A percentile compares a stretch with the other conserved stretches of the same genome.
phyloP scores from a whole-genome alignment of 768 basidiomycete genomes.

The Kwoniella heveanensis region DNA sequence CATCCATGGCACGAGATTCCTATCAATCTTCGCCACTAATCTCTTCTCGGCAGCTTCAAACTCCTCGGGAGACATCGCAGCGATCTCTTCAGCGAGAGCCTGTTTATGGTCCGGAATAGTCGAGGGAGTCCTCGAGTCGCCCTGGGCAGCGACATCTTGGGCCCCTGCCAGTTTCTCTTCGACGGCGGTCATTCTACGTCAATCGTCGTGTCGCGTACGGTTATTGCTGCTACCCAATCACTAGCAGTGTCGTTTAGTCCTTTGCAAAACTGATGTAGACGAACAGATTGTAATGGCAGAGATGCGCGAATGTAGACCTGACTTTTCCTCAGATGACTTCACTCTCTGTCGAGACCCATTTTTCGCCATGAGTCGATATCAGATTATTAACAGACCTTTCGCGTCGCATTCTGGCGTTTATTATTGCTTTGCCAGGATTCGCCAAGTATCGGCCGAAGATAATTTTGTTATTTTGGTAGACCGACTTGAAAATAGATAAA shows the following conservation, averaged over 20 bases:
- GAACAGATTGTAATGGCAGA: neutral
- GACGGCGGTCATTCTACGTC: neutral
- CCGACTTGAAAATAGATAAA: constrained; percentile 3
- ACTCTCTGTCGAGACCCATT: neutral
- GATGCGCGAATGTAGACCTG: no score
- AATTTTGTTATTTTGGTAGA: constrained; percentile 1
- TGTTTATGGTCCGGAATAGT: constrained; percentile 37
- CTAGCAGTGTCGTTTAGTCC: no score
- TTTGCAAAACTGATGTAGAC: neutral
- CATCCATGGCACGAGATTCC: constrained; percentile 53
- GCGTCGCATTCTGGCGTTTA: constrained; percentile 1
- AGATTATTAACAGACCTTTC: neutral
- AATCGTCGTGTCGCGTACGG: neutral
- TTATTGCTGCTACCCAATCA: no score
- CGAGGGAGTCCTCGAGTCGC: constrained; percentile 17
- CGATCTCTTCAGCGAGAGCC: constrained; percentile 34
- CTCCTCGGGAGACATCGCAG: constrained; percentile 45
- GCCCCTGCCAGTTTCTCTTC: constrained; percentile 19
- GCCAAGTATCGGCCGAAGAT: constrained; percentile 2
- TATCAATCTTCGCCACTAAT: constrained; percentile 48
- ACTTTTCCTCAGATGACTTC: no score
- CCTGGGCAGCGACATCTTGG: constrained; percentile 7
- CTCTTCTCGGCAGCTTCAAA: constrained; percentile 41
- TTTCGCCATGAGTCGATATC: neutral
- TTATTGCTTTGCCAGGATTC: neutral